Evolutionary conservation across 805 yeast genomes (phyloP).

Genomic region (Zygosaccharomyces pseudorouxii): DNA sequence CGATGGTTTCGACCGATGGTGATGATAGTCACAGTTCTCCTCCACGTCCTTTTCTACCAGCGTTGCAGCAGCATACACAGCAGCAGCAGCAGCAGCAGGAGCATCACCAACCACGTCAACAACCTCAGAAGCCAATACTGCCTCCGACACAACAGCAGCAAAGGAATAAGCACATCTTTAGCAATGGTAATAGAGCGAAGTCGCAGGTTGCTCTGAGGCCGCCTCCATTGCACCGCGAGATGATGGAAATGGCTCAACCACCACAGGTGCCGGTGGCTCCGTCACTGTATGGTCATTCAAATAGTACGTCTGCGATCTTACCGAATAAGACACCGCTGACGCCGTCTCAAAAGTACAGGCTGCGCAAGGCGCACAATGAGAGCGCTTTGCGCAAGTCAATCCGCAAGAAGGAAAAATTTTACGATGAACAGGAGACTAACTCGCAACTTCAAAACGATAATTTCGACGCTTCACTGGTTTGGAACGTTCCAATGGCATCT

Average conservation of each 20-base stretch:
- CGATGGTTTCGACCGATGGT: slow-evolving; percentile 4
- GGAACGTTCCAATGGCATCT: slow-evolving; percentile 51
- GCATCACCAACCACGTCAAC: background rate
- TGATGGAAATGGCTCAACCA: slow-evolving; percentile 16
- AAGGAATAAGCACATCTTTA: slow-evolving; percentile 12
- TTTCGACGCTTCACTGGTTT: slow-evolving; percentile 41
- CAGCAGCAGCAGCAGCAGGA: background rate
- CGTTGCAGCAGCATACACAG: background rate
- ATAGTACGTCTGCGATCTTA: slow-evolving; percentile 19
- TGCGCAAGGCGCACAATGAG: slow-evolving; percentile 38
- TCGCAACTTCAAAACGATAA: slow-evolving; percentile 30
- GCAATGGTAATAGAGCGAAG: slow-evolving; percentile 12
- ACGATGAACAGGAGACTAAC: slow-evolving; percentile 34
- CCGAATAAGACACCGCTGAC: slow-evolving; percentile 30
- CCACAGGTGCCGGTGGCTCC: slow-evolving; percentile 12
- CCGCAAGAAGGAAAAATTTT: slow-evolving; percentile 37
- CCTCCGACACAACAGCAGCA: slow-evolving; percentile 3
- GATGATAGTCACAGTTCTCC: background rate
- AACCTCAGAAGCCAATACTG: background rate
- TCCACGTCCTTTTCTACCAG: background rate
- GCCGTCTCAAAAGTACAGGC: slow-evolving; percentile 41
- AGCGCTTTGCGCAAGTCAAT: slow-evolving; percentile 33
- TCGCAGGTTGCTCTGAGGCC: slow-evolving; percentile 12
- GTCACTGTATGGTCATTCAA: slow-evolving; percentile 14
- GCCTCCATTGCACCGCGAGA: background rate